Evolutionary conservation across 2,329 filamentous ascomycete species (phyloP).

Genomic region (Emergomyces orientalis): DNA sequence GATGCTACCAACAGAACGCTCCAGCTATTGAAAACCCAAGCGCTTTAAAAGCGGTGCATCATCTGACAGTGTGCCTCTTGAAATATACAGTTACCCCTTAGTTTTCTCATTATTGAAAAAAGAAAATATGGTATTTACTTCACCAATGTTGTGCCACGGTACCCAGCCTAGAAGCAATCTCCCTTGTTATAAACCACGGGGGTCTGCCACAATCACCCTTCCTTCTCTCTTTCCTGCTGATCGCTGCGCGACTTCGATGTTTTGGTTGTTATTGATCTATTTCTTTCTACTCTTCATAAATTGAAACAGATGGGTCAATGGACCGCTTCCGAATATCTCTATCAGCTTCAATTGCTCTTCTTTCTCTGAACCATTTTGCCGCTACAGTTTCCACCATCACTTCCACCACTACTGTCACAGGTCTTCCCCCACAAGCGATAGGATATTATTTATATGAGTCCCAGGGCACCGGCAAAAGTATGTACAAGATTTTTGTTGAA

Average conservation of each 20-base stretch:
- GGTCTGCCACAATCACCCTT: neutral
- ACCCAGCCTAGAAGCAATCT: constrained; percentile 1
- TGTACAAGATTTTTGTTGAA: neutral
- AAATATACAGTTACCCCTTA: neutral
- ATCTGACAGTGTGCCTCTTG: neutral
- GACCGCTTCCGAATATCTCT: neutral
- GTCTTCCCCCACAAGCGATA: neutral
- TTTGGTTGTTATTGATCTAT: neutral
- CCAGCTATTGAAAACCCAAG: neutral
- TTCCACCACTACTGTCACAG: neutral
- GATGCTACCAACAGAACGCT: neutral
- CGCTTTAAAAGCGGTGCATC: neutral
- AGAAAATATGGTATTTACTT: neutral
- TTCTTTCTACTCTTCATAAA: neutral
- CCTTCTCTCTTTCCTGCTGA: neutral
- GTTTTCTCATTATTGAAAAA: neutral
- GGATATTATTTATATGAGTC: neutral
- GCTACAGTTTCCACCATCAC: neutral
- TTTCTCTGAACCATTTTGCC: neutral
- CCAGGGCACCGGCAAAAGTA: neutral
- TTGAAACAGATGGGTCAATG: constrained; percentile 2
- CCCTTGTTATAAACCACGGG: neutral
- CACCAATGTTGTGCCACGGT: constrained; percentile 1
- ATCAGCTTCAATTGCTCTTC: neutral
- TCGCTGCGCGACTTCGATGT: neutral